Percentiles rank a stretch among this genome's conserved stretches.
These are phyloP conservation scores for Vigna trinervia DNA, from an alignment of 306 rosid species.

Conservation along the genomic window DNA sequence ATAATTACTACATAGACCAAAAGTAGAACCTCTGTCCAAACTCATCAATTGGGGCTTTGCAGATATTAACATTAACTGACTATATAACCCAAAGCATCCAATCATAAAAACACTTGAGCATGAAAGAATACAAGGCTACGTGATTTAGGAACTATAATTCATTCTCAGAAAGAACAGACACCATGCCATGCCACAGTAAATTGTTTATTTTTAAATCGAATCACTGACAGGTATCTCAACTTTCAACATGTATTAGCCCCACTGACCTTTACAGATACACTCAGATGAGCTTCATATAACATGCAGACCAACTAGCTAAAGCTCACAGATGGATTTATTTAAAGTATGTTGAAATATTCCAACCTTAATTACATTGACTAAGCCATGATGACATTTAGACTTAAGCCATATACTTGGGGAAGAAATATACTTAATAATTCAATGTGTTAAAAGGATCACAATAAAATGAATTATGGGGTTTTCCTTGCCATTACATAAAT, in stretches of 20 bases:
- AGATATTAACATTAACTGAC: conserved; percentile 2
- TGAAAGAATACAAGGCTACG: conserved; percentile 15
- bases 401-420: conserved; percentile 27
- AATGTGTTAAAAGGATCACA: background rate
- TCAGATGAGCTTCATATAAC: background rate
- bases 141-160: background rate
- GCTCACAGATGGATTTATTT: conserved; percentile 14
- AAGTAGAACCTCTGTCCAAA: background rate
- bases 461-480: conserved; percentile 7
- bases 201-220: conserved; percentile 11
- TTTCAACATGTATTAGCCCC: background rate
- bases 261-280: background rate
- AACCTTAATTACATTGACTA: background rate
- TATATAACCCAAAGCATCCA: conserved; percentile 21
- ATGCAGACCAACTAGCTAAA: background rate
- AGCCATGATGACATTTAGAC: conserved; percentile 1
- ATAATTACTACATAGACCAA: too few relatives aligned
- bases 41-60: background rate
- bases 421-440: conserved; percentile 15
- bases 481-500: conserved; percentile 4
- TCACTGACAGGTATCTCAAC: background rate
- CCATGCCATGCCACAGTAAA: conserved; percentile 1
- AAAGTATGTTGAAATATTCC: conserved; percentile 17
- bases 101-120: conserved; percentile 14
- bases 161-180: conserved; percentile 33